Percentiles rank a stretch among this genome's conserved stretches.
Evolutionary conservation across 192 early-diverging fungal species (phyloP).

Genomic region (Physocladia obscura): DNA sequence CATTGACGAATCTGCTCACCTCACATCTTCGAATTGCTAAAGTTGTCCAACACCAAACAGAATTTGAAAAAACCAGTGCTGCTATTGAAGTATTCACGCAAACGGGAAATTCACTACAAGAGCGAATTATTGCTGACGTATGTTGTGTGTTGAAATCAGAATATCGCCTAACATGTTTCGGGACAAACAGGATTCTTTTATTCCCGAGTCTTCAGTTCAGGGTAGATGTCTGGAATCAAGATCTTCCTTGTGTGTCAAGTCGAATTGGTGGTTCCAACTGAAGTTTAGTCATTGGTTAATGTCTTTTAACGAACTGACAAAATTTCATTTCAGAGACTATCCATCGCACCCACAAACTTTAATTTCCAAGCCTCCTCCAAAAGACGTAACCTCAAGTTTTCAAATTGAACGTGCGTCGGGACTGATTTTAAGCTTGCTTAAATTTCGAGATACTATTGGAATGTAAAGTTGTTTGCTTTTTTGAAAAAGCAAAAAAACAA

Average conservation of each 20-base stretch:
- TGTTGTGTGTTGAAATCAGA: too few relatives aligned
- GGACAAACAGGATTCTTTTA: too few relatives aligned
- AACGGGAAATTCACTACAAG: too few relatives aligned
- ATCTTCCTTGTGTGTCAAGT: constrained; percentile 3
- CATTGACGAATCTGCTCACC: not conserved
- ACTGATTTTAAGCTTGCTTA: constrained; percentile 48
- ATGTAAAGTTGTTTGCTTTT: constrained; percentile 18
- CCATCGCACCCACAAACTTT: constrained; percentile 42
- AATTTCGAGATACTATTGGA: constrained; percentile 44
- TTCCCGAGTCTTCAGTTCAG: too few relatives aligned
- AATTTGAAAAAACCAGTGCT: too few relatives aligned
- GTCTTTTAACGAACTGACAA: not conserved
- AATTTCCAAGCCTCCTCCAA: constrained; percentile 49
- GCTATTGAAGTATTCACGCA: not conserved
- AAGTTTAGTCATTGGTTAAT: constrained; percentile 3
- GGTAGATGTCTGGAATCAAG: not conserved
- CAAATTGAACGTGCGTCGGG: constrained; percentile 59
- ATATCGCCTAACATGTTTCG: too few relatives aligned
- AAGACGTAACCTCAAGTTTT: constrained; percentile 48
- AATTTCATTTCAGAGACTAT: constrained; percentile 36
- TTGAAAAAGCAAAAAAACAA: not conserved
- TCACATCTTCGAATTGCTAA: not conserved
- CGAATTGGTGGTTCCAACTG: constrained; percentile 56
- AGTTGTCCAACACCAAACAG: too few relatives aligned
- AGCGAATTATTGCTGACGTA: too few relatives aligned